Base-by-base conservation (phyloP, 768 basidiomycete genomes). In the Fomitopsis pulvina region DNA sequence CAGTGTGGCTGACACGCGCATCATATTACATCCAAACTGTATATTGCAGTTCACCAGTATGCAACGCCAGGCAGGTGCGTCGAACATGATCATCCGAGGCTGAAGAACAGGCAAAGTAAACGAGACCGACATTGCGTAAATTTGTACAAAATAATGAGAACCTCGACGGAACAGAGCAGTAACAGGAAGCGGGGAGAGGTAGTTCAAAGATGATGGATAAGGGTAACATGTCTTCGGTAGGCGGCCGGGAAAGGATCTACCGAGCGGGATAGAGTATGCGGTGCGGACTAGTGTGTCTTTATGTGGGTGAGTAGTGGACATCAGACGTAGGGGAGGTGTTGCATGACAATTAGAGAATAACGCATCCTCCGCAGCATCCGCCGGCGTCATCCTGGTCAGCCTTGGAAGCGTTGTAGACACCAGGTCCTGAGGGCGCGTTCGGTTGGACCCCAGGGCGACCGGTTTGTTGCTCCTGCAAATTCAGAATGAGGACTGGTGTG, bases 311-410 rank as follows among this genome's bases (percentile, higher is more conserved):
- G 11, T 12, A 24, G 42, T 12, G 42, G 11, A 21, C 12, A 29
- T 29, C 26, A 30, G 18, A 45, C 8, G 22, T 16, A 20, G 28
- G 44, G 18, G 30, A 45, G 24, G 27, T 12, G 28, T 18, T 7
- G 4, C 8, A 25, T 12, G 43, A n/a, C 9, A 32, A 38, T 72
- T 63, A 77, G 27, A 67, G 69, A 18, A 88, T 75, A 50, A 89
- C 79, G 51, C 87, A 88, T 53, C 82, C 77, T 38, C 70, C 67
- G 57, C 87, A 89, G 71, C 87, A 90, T 21, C 81, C 77, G 27
- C 70, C 58, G 29, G 77, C 76, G 45, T 83, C 80, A 29, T 81
- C 76, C 45, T 71, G 65, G 41, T 73, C 66, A 43, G 75, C 76
- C 53, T 70, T 71, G 54, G 71, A 58, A 16, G 66, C 50, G 52